A percentile compares a stretch with the other conserved stretches of the same genome.
Evolutionary conservation across 176 grass and related monocot species (phyloP).

Genomic region (Carex kokanica): DNA sequence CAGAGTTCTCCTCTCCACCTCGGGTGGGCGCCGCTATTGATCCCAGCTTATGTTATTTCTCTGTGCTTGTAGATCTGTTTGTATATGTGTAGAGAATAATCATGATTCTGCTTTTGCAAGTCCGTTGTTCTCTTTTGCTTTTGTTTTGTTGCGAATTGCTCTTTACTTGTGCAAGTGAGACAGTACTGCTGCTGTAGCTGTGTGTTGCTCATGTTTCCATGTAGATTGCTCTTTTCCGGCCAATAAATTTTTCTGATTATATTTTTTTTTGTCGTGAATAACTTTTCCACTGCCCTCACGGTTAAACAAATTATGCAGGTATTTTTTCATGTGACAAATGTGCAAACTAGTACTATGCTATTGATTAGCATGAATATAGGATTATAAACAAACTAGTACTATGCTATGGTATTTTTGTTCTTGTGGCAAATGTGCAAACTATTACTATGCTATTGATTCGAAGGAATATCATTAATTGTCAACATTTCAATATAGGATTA

Average conservation of each 20-base stretch:
- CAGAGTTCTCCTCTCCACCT: slow-evolving; percentile 70
- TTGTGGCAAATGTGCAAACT: too few species aligned
- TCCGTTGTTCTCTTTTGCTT: neutral
- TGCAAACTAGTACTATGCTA: neutral
- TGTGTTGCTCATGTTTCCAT: neutral
- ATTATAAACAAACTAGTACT: too few species aligned
- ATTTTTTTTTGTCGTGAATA: too few species aligned
- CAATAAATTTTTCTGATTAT: neutral
- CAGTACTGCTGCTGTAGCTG: neutral
- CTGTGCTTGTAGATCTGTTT: slow-evolving; percentile 13
- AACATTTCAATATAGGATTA: too few species aligned
- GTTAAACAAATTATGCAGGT: neutral
- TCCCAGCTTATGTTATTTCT: neutral
- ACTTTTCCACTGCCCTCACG: neutral
- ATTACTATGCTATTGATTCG: too few species aligned
- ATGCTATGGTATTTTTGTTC: too few species aligned
- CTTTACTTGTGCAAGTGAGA: neutral
- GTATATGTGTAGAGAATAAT: slow-evolving; percentile 2
- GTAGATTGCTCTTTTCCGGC: neutral
- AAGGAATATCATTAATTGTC: too few species aligned
- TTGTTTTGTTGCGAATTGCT: neutral
- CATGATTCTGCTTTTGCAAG: neutral
- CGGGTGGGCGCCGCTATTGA: slow-evolving; percentile 79
- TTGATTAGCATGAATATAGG: too few species aligned
- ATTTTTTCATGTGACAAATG: neutral